Evolutionary conservation across 2,329 filamentous ascomycete species (phyloP).

Genomic region (Aspergillus bombycis): DNA sequence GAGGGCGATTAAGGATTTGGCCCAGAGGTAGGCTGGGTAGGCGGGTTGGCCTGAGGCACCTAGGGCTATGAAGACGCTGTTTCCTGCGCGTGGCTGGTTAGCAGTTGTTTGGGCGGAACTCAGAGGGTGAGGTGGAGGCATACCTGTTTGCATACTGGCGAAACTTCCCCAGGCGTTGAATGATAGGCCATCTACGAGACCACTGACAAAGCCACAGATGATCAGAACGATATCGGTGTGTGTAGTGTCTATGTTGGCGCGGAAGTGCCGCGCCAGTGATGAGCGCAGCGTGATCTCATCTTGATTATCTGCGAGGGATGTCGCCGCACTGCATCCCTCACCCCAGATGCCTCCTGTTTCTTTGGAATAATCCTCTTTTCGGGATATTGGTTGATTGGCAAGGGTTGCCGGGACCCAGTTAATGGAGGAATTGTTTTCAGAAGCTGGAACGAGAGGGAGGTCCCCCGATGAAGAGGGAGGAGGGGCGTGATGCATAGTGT

Average conservation of each 20-base stretch:
- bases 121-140: not conserved
- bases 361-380: slow-evolving; percentile 18
- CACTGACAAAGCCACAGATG: slow-evolving; percentile 43
- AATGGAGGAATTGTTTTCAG: slow-evolving; percentile 16
- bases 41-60: slow-evolving; percentile 46
- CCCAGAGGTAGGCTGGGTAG: slow-evolving; percentile 44
- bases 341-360: slow-evolving; percentile 26
- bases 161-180: slow-evolving; percentile 49
- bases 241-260: slow-evolving; percentile 25
- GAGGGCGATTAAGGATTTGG: slow-evolving; percentile 47
- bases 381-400: slow-evolving; percentile 6
- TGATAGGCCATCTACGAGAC: slow-evolving; percentile 44
- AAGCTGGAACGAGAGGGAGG: slow-evolving; percentile 4
- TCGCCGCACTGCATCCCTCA: slow-evolving; percentile 26
- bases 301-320: slow-evolving; percentile 25
- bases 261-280: slow-evolving; percentile 26
- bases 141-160: slow-evolving; percentile 49
- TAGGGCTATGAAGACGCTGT: slow-evolving; percentile 48
- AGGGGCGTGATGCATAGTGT: slow-evolving; percentile 17
- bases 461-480: slow-evolving; percentile 9
- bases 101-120: no score
- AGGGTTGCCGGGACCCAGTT: slow-evolving; percentile 16
- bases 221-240: slow-evolving; percentile 35
- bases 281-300: slow-evolving; percentile 18
- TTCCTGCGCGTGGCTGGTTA: slow-evolving; percentile 33